Evolutionary conservation across 352 stramenopile species (phyloP), one percentile per base, ranked within the genome.

Genomic region (Plasmopara viticola): DNA sequence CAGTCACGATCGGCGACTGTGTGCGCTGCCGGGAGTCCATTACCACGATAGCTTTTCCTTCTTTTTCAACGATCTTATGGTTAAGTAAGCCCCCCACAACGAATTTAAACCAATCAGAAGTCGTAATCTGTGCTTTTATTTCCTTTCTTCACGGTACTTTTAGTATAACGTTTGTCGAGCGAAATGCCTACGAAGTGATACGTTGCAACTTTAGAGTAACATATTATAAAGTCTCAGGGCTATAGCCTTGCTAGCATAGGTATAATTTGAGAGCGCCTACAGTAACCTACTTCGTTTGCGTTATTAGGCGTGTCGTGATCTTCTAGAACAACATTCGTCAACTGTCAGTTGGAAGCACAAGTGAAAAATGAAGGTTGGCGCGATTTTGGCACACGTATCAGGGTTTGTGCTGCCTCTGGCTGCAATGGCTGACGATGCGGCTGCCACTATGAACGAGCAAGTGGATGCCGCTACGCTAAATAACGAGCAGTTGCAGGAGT

Each of bases 1-100:
- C 97, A 42, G 96, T 99, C 53, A 98, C 95, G 50, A 99, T 98
- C 41, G 97, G 97, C 58, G 74, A 87, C 66, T 94, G 84, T 58
- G 84, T 94, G 72, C 81, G 84, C 68, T 94, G 84, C 43, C 78
- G 65, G 43, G 66, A 68, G 51, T 90, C 70, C 75, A 86, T 87
- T 25, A 25, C 20, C 20, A 25, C 20, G 20, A 25, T 25, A 25
- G 20, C 20, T 25, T 25, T 5, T n/a, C 30, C 46, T 13, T 50
- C n/a, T 45, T 17, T 54, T 41, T 15, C 41, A 53, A 48, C 58
- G 56, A 75, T 79, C 63, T 75, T 68, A 61, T 17, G 41, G 5
- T 15, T 10, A 53, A 64, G 5, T 12, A 35, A 53, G 10, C 17
- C 47, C 59, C 54, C 59, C 54, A 9, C 15, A 29, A 35, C 6